Conservation (phyloP, 345 rosid genomes). For the Brassica juncea region DNA sequence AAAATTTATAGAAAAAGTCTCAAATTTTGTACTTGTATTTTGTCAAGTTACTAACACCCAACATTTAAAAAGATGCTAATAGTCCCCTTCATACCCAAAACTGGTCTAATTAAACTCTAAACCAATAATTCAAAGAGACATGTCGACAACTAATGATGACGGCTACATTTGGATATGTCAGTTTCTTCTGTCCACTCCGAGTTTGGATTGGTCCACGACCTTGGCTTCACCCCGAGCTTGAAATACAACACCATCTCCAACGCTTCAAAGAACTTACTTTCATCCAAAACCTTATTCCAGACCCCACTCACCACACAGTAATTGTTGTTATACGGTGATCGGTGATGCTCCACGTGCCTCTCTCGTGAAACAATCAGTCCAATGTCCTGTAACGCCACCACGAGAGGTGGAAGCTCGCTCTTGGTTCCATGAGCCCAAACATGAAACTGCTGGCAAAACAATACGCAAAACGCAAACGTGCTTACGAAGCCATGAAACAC, state of each 20-base stretch:
- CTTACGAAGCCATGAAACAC: conserved; percentile 55
- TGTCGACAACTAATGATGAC: no score
- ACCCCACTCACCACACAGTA: conserved; percentile 88
- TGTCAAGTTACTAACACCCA: background rate
- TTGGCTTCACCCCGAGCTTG: conserved; percentile 58
- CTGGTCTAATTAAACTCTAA: background rate
- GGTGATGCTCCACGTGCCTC: conserved; percentile 73
- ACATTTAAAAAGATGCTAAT: background rate
- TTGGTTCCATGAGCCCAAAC: conserved; percentile 91
- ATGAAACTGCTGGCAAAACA: conserved; percentile 94
- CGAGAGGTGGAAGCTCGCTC: conserved; percentile 69
- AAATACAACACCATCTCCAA: conserved; percentile 74
- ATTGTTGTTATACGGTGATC: conserved; percentile 76
- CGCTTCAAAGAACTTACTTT: conserved; percentile 60
- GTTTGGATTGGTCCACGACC: conserved; percentile 81
- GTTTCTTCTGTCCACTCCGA: conserved; percentile 62
- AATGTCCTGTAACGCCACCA: conserved; percentile 65
- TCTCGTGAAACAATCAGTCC: conserved; percentile 69
- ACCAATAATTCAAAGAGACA: background rate
- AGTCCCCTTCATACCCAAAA: background rate
- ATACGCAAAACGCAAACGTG: conserved; percentile 62
- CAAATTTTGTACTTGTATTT: background rate
- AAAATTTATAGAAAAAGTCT: background rate
- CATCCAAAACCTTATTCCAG: conserved; percentile 73
- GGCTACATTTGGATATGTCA: conserved; percentile 6